Conservation (phyloP, 441 rosid species). For the Sinapis alba region DNA sequence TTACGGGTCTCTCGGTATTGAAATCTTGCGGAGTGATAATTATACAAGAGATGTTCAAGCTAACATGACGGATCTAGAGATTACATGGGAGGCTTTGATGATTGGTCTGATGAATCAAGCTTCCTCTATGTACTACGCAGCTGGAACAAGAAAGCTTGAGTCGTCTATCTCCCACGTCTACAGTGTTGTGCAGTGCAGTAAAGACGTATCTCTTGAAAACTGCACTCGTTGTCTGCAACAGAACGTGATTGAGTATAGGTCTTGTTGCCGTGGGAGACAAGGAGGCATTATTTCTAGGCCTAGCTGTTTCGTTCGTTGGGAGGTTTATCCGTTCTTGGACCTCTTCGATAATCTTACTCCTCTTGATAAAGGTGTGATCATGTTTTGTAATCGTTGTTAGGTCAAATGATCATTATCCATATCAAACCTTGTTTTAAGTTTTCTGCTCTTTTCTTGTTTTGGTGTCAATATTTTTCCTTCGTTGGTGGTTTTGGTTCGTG, state of each 20-base stretch:
- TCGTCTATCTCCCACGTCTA: slow-evolving; percentile 14
- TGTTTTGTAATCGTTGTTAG: slow-evolving; percentile 2
- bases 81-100: slow-evolving; percentile 13
- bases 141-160: slow-evolving; percentile 1
- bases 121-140: slow-evolving; percentile 1
- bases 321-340: background rate
- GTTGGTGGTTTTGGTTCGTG: slow-evolving; percentile 1
- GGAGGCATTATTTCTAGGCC: slow-evolving; percentile 3
- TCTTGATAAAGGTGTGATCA: background rate
- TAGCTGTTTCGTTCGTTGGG: slow-evolving; percentile 2
- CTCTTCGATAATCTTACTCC: background rate
- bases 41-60: slow-evolving; percentile 3
- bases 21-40: background rate
- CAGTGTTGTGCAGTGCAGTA: background rate
- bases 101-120: background rate
- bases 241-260: slow-evolving; percentile 13
- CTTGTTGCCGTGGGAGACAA: slow-evolving; percentile 15
- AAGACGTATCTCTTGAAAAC: slow-evolving; percentile 2
- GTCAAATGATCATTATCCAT: background rate
- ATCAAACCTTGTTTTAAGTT: background rate
- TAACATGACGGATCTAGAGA: background rate
- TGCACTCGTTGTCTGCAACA: background rate
- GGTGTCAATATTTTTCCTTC: background rate
- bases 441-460: background rate
- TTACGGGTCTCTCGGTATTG: background rate